Evolutionary conservation across 257 asterid species (phyloP), one percentile per base, ranked within the genome.

Genomic region (Euphrasia confusa): DNA sequence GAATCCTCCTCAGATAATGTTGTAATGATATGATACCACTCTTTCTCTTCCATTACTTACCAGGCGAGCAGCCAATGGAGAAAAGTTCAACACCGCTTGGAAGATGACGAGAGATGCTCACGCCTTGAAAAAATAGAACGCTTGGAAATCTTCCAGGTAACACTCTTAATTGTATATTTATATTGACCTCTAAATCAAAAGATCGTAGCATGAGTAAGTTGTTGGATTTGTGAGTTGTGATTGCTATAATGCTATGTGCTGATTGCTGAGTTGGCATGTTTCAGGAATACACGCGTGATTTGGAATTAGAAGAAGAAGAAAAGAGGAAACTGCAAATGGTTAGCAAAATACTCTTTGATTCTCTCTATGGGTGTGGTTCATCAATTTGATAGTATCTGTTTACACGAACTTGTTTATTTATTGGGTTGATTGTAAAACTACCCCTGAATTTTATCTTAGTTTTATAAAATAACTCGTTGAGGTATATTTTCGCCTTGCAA

Each of bases 11-110:
- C 12, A 37, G 42, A 53, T 54, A 37, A n/a, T 47, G 40, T 54
- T 49, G 33, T 45, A 60, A 54, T 52, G 58, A 45, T 30, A 30
- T 3, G 24, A 30, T 45, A 45, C 17, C 52, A n/a, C 52, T 12
- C 18, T n/a, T 13, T 12, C 2, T 53, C 24, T 53, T 73, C 32
- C 60, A 61, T 68, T 49, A 27, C 64, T 63, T 64, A 33, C 67
- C 79, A 93, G 99, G 90, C 95, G 42, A 85, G 87, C 74, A 93
- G 97, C 70, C 99, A 93, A 72, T 93, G 99, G 99, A 79, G 97
- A 61, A 93, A 81, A 84, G 88, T 93, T 68, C 99, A 89, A 71
- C 81, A 85, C 56, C 97, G 90, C 50, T 64, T 89, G 67, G 99
- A 93, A 76, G 86, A 78, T 70, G 99, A 93, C 73, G 95, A 85